Conservation (phyloP, 345 rosid genomes). For the Acer saccharum region DNA sequence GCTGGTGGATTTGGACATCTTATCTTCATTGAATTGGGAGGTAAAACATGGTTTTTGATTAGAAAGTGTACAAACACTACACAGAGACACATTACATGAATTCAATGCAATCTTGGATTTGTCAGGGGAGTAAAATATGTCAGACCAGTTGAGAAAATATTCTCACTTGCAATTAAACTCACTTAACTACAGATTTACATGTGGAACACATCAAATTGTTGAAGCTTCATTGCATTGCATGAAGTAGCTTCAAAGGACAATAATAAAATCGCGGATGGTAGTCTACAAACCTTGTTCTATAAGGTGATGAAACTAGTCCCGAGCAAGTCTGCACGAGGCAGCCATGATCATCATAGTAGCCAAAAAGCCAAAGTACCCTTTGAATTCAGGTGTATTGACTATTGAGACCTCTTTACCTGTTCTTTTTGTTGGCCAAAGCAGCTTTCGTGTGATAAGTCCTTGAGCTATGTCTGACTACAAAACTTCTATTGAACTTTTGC, state of each 20-base stretch:
- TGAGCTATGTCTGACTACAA: slow-evolving; percentile 14
- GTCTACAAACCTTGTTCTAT: not conserved
- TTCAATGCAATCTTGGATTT: slow-evolving; percentile 28
- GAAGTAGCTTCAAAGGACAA: not conserved
- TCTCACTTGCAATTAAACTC: slow-evolving; percentile 35
- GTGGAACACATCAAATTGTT: slow-evolving; percentile 28
- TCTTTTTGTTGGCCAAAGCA: slow-evolving; percentile 20
- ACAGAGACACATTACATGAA: not conserved
- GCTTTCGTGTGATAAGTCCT: slow-evolving; percentile 12
- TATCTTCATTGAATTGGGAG: not conserved
- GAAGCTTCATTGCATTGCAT: slow-evolving; percentile 13
- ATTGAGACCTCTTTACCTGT: not conserved
- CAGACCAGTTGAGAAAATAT: slow-evolving; percentile 37
- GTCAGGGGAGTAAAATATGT: slow-evolving; percentile 21
- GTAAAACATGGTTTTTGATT: not conserved
- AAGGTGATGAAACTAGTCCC: slow-evolving; percentile 5
- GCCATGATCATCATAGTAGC: not conserved
- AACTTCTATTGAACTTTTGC: slow-evolving; percentile 50
- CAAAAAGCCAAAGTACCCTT: slow-evolving; percentile 4
- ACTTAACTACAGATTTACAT: slow-evolving; percentile 48
- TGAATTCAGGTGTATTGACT: not conserved
- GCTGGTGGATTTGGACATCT: not conserved
- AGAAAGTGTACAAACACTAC: slow-evolving; percentile 10
- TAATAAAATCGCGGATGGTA: not conserved
- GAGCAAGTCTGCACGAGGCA: slow-evolving; percentile 13